Base-by-base conservation (phyloP, 805 yeast genomes). In the Yarrowia alimentaria region DNA sequence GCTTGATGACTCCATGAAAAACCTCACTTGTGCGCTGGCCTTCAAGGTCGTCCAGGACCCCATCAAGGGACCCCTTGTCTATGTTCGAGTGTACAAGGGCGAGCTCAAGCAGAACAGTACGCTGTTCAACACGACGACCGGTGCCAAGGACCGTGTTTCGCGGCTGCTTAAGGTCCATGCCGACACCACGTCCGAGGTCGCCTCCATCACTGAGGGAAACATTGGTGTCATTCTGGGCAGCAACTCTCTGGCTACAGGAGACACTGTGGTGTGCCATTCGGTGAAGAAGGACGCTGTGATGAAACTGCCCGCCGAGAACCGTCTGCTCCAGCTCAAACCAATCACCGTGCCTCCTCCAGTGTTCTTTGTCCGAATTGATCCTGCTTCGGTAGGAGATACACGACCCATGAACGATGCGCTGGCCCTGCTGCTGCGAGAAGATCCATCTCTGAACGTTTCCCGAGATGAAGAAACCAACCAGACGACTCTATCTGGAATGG, bases 401-500 rank as follows among this genome's bases (percentile, higher is more conserved):
- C 71, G 88, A 32, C 72, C 79, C 34, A 74, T 91, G 80, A 84
- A 85, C 35, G 75, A 78, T 5, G 83, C 94, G 3, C 71, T 93
- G 37, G 70, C 71, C 8, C 69, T 78, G 1, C 66, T 93, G 32
- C 65, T 85, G n/a, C 74, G 84, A 49, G 98, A 93, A 61, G 99
- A 93, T 61, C 99, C 99, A 3, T 85, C 95, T 43, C 71, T 93
- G 55, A 77, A 79, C 22, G 75, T 87, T 6, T 67, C 78, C 3
- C 75, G 73, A 43, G 74, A 93, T 64, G 90, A 87, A 54, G 98
- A 91, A 58, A 73, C 87, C 52, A 95, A 93, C 6, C 97, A 93
- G 68, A 81, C 90, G 2, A 76, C 90, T 20, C 67, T 93, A 22
- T 81, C 95, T 14, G 99, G 99, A 24, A 91, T 91, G 98, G 99